A percentile compares a stretch with the other conserved stretches of the same genome.
Conservation (phyloP, 331 rosid species). For the Pyrus hybrid region DNA sequence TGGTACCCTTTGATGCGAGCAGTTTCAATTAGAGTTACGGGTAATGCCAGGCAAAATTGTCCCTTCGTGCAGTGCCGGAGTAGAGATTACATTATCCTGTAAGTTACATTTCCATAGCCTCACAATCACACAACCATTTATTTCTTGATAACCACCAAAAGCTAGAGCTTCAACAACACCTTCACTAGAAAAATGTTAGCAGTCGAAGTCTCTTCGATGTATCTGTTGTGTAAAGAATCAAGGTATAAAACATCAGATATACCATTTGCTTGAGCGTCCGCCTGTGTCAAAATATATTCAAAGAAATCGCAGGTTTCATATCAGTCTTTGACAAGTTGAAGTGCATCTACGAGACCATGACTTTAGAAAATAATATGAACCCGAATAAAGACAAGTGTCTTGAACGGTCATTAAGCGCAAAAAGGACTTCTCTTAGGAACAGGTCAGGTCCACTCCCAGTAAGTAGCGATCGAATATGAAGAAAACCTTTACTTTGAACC, state of each 20-base stretch:
- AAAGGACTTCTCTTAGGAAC: not conserved
- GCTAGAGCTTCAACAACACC: not conserved
- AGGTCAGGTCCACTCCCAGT: constrained; percentile 9
- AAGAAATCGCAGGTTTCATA: not conserved
- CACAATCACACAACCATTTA: not conserved
- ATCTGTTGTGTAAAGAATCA: constrained; percentile 13
- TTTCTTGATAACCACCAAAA: not conserved
- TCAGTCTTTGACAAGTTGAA: not conserved
- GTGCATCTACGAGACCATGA: not conserved
- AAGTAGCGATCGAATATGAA: constrained; percentile 5
- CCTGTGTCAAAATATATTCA: constrained; percentile 8
- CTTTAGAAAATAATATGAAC: not conserved
- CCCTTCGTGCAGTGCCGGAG: constrained; percentile 1
- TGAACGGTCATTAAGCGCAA: not conserved
- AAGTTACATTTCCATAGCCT: not conserved
- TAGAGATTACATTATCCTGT: not conserved
- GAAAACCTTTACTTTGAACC: constrained; percentile 8
- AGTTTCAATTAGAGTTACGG: not conserved
- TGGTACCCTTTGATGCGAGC: constrained; percentile 7
- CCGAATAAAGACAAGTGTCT: too few relatives aligned
- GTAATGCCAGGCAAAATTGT: constrained; percentile 10
- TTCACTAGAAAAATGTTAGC: constrained; percentile 19
- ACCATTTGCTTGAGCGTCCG: constrained; percentile 4
- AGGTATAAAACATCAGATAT: constrained; percentile 18
- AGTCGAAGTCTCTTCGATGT: constrained; percentile 13